Evolutionary conservation across 164 flowering plant genomes (phyloP), one percentile per base, ranked within the genome.

Genomic region (Magnolia sinica): DNA sequence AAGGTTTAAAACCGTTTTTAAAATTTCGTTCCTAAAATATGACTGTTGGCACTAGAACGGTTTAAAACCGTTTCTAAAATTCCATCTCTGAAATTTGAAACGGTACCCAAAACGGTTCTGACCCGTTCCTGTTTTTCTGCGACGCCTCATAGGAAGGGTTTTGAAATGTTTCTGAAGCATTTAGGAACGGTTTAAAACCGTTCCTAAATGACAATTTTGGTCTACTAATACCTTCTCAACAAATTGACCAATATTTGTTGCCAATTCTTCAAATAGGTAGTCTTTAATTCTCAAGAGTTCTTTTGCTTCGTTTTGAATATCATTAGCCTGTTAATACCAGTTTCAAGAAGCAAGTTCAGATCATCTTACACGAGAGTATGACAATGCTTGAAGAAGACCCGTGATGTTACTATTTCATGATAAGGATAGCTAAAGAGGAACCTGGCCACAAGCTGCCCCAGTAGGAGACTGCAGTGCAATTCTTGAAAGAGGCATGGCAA

Each of bases 361-460:
- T 29, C 49, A 68, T 29, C 45, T 6, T 55, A 52, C 63, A 72
- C 18, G 73, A 55, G 20, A 72, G 55, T 55, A 51, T 20, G 20
- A 55, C 19, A 51, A 52, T 45, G 27, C 23, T 27, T 50, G 58
- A 19, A 68, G 70, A 68, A 49, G 8, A 71, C 27, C 58, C 9
- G 7, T 29, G 20, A 37, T 29, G 20, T 3, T 16, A 29, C 13
- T 49, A 50, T n/a, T 18, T 16, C 23, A 22, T 55, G 61, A 55
- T 23, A 51, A 11, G 18, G 45, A 72, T 11, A 52, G 50, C 37
- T 71, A 71, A 64, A 74, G 49, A 73, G 73, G 80, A 78, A 94
- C 99, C 98, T 88, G 96, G 74, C 99, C 99, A 84, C 92, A 93
- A 80, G 97, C 97, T 76, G 94, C 85, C 23, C 94, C 96, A 65